Base-by-base conservation (phyloP, 495 filamentous ascomycete genomes). In the Neurospora discreta region DNA sequence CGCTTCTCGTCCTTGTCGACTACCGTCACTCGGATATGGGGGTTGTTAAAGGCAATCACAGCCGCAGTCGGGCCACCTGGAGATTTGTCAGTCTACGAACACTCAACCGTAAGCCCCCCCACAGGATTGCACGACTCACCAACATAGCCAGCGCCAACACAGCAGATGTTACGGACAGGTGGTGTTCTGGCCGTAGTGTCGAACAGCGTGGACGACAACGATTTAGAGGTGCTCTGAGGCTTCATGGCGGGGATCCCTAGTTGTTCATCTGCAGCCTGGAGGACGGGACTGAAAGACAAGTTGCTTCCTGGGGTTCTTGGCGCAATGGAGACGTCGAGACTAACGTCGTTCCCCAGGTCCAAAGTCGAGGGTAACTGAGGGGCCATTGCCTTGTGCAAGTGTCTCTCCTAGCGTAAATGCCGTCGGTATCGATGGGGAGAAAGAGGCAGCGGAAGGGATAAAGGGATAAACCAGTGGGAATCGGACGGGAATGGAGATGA, bases 51-150 rank as follows among this genome's bases (percentile, higher is more conserved):
- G 16, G 92, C 92, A 60, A 93, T 88, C 36, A 93, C 84, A 39
- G 91, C 90, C 18, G 89, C 89, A 9, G 91, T 92, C 36, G 91
- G 91, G 7, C 90, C 91, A 70, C 91, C 91, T 89, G 76, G 52
- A 20, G 39, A 7, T 41, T 26, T 52, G 71, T 74, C 15, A 70
- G 72, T 69, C 15, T 26, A 39, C 13, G 23, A 58, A 16, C 69
- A 40, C 18, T 41, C 23, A 40, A 65, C 15, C 68, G 18, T 68
- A 7, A 26, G n/a, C n/a, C n/a, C 11, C 9, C 68, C 67, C 38
- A 71, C 70, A 23, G 60, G 15, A 16, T 33, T 40, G 26, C 7
- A 11, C 20, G 18, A 73, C 77, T 73, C 71, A 81, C 77, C 75
- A 69, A 78, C 73, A 58, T 78, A 77, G 70, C 78, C 76, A 18